Conservation (phyloP, 1,139 yeast genomes). For the Petasospora rhodanensis region DNA sequence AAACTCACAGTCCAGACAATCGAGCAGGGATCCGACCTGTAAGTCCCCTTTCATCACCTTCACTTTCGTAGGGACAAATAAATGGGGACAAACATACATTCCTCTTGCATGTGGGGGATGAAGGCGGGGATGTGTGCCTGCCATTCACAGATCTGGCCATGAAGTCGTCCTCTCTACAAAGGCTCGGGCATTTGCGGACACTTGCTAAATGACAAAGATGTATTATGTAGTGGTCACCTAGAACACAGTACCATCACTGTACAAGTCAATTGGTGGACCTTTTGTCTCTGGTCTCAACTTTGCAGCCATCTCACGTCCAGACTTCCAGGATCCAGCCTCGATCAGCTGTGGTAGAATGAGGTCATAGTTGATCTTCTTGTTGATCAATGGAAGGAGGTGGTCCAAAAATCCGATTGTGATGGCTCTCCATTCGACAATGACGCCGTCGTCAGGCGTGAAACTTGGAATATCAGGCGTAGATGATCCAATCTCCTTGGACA, state of each 20-base stretch:
- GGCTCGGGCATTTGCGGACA: too few species aligned
- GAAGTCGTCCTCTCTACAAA: too few species aligned
- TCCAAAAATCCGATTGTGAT: constrained; percentile 52
- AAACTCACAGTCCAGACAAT: too few species aligned
- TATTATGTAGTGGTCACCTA: constrained; percentile 24
- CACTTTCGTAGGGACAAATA: too few species aligned
- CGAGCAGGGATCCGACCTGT: too few species aligned
- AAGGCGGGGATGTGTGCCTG: too few species aligned
- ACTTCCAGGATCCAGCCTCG: constrained; percentile 64
- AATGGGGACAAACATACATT: too few species aligned
- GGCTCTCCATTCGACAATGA: constrained; percentile 63
- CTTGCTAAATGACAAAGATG: too few species aligned
- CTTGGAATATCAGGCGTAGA: constrained; percentile 37
- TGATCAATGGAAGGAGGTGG: constrained; percentile 42
- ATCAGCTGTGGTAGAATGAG: constrained; percentile 49
- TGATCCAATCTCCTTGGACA: constrained; percentile 27
- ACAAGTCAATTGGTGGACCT: constrained; percentile 56
- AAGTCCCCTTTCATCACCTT: too few species aligned
- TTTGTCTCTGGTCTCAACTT: constrained; percentile 40
- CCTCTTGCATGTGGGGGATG: too few species aligned
- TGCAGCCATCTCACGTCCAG: constrained; percentile 54
- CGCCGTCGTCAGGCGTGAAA: constrained; percentile 48
- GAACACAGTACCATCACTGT: constrained; percentile 58
- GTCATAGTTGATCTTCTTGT: constrained; percentile 34
- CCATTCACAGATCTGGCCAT: too few species aligned